Evolutionary conservation across 495 filamentous ascomycete genomes (phyloP).

Genomic region (Penicillium flavigenum): DNA sequence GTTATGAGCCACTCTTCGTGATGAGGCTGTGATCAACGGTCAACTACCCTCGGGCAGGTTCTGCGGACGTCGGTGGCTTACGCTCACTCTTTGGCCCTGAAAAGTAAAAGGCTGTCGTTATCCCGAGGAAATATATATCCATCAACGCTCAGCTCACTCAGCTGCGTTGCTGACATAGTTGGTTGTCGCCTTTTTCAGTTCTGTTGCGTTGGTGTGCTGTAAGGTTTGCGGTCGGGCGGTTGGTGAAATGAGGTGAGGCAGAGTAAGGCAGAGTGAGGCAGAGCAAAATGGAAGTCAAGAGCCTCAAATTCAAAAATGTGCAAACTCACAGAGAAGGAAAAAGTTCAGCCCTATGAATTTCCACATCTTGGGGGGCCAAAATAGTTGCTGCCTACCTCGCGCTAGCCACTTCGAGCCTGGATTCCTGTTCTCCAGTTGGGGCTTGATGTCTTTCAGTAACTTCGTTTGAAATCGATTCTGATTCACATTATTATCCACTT

Average conservation of each 20-base stretch:
- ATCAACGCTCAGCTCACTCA: not conserved
- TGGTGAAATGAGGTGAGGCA: not conserved
- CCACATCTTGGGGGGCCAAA: not conserved
- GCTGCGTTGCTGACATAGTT: not conserved
- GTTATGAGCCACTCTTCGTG: not conserved
- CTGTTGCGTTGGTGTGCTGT: not conserved
- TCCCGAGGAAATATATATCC: not conserved
- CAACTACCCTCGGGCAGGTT: not conserved
- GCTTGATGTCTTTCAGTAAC: too few relatives aligned
- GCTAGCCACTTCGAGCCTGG: not conserved
- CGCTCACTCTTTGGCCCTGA: not conserved
- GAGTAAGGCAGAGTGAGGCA: not conserved
- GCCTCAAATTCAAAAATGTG: not conserved
- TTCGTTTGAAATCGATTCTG: too few relatives aligned
- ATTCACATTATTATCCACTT: too few relatives aligned
- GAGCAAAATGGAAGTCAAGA: not conserved
- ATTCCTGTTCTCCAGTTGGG: not conserved
- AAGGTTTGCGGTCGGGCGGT: not conserved
- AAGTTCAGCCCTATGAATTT: not conserved
- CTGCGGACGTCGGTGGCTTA: constrained; percentile 1
- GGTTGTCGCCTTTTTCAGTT: not conserved
- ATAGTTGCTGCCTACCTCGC: not conserved
- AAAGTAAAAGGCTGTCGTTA: not conserved
- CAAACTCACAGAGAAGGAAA: not conserved
- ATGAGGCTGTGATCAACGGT: not conserved